These are phyloP conservation scores for Trifolium subterraneum DNA, from an alignment of 306 rosid genomes.

Conservation along the genomic window DNA sequence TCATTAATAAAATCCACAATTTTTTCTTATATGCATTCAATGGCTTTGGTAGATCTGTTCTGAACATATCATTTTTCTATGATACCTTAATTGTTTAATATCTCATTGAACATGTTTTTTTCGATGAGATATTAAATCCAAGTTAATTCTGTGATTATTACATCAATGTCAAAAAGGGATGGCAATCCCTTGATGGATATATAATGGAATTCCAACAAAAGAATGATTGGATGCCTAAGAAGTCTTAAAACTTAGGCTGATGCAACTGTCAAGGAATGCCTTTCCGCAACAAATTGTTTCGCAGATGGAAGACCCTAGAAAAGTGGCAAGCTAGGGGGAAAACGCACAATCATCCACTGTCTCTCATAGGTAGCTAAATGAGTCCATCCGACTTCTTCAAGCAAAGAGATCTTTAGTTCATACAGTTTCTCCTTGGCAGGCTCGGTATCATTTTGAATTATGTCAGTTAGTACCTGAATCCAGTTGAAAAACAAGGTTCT, in stretches of 20 bases:
- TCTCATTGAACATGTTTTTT: background rate
- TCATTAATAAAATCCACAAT: background rate
- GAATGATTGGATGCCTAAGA: slow-evolving; percentile 1
- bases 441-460: slow-evolving; percentile 70
- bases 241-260: slow-evolving; percentile 6
- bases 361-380: slow-evolving; percentile 73
- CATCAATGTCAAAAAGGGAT: background rate
- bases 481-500: slow-evolving; percentile 9
- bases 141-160: background rate
- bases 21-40: background rate
- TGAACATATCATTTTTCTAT: background rate
- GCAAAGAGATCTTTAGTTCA: slow-evolving; percentile 75
- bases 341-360: slow-evolving; percentile 88
- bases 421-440: slow-evolving; percentile 79
- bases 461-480: slow-evolving; percentile 66
- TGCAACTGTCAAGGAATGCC: slow-evolving; percentile 16
- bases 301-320: slow-evolving; percentile 47
- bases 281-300: background rate
- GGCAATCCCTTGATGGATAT: background rate
- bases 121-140: background rate
- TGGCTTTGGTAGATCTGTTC: background rate
- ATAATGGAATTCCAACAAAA: background rate
- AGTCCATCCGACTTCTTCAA: slow-evolving; percentile 85
- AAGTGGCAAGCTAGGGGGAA: slow-evolving; percentile 77
- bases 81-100: background rate